Base-by-base conservation (phyloP, 257 asterid genomes). In the Solanum peruvianum region DNA sequence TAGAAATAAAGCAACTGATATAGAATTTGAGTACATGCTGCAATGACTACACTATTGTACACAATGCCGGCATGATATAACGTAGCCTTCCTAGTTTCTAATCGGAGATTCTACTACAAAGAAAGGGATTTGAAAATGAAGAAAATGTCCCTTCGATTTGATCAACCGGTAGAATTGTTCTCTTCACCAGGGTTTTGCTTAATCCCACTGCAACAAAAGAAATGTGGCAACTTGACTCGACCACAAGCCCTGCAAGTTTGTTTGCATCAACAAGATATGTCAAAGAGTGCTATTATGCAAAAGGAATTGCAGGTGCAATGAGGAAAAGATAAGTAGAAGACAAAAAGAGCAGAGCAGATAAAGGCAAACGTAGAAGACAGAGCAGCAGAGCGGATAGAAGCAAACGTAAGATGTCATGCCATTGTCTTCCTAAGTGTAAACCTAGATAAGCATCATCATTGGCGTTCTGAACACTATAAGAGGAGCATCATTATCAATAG, bases 171-270 rank as follows among this genome's bases (percentile, higher is more conserved):
- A 8, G 84, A 77, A 15, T 15, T 77, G 84, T 44, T 77, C 39
- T 44, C 84, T 4, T 77, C 84, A 45, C 66, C 95, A 15, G 94
- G 94, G 83, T 91, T 93, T 86, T 76, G 94, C 90, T 89, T 93
- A 66, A 94, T 89, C 88, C 98, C 99, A 33, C 98, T 91, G 96
- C 99, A 96, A 88, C 99, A 96, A 91, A 90, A 96, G 93, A 93
- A 94, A 92, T 96, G 99, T 42, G 98, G 99, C 82, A 95, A 93
- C 89, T 97, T 97, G 39, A 97, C 99, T 87, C 96, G 94, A 75
- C 99, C 99, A 27, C 99, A 97, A 14, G 82, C 98, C 95, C 99
- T 97, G 93, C 87, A 88, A 83, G 90, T 25, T 85, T 44, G 41
- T 25, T 78, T 45, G 84, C 66, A 78, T 25, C 41, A 78, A 78